Percentiles rank a stretch among this genome's conserved stretches.
phyloP scores from a whole-genome alignment of 2,329 filamentous ascomycete species.

The Xylariaceae sp. region DNA sequence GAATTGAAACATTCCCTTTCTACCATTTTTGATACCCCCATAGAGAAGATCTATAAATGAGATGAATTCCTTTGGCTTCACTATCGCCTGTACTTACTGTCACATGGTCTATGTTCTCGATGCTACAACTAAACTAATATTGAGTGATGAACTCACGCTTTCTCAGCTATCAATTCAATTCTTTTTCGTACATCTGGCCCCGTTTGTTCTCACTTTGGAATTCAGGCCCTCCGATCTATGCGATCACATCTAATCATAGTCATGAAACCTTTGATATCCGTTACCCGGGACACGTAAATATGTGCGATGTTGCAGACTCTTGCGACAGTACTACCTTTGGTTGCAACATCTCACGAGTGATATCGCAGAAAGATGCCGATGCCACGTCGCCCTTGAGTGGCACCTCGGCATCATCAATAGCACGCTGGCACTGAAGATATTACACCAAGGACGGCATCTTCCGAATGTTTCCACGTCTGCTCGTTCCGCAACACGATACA shows the following conservation, averaged over 20 bases:
- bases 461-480: no score
- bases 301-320: background rate
- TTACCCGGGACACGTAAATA: background rate
- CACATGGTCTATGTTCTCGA: background rate
- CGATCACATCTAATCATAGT: background rate
- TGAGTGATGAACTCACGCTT: background rate
- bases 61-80: constrained; percentile 1
- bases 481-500: no score
- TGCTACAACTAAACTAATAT: background rate
- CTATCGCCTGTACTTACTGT: background rate
- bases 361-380: no score
- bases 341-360: background rate
- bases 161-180: background rate
- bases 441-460: no score
- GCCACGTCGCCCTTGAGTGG: no score
- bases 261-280: background rate
- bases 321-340: background rate
- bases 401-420: no score
- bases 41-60: constrained; percentile 1
- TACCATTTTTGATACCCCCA: constrained; percentile 18
- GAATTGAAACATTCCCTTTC: background rate
- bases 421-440: no score
- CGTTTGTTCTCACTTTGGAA: background rate
- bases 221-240: background rate
- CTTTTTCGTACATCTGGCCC: background rate